Evolutionary conservation across 2,329 filamentous ascomycete genomes (phyloP).

Genomic region (Aspergillus caelatus): DNA sequence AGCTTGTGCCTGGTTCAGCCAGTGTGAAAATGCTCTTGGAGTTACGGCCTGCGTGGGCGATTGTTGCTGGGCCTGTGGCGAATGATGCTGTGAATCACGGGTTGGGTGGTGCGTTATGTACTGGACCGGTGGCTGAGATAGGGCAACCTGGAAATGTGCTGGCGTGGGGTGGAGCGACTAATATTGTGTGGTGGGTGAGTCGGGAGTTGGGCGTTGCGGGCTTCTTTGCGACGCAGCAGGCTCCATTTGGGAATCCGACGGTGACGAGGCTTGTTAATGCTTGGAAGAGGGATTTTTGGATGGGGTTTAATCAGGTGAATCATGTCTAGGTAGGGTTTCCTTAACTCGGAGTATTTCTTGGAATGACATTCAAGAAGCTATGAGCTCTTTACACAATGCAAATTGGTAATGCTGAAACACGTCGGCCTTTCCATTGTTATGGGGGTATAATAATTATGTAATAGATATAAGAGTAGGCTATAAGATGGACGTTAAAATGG

Average conservation of each 20-base stretch:
- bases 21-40: conserved; percentile 1
- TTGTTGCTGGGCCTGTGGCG: not conserved
- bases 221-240: conserved; percentile 4
- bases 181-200: conserved; percentile 12
- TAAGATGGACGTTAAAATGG: not conserved
- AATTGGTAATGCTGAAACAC: not conserved
- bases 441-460: not conserved
- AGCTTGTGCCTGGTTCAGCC: too few species aligned
- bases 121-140: conserved; percentile 5
- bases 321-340: not conserved
- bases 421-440: not conserved
- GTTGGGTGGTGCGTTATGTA: conserved; percentile 1
- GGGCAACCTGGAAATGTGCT: conserved; percentile 6
- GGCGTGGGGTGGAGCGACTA: conserved; percentile 11
- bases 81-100: conserved; percentile 11
- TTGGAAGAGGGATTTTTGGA: not conserved
- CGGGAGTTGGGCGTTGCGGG: conserved; percentile 7
- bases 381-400: not conserved
- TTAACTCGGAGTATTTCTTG: not conserved
- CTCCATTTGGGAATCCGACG: conserved; percentile 11
- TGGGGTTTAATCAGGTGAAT: not conserved
- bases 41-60: conserved; percentile 7
- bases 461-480: not conserved
- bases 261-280: conserved; percentile 9
- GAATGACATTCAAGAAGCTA: not conserved